These are phyloP conservation scores for Pelargonium nanum DNA, from an alignment of 345 rosid species.

Conservation along the genomic window DNA sequence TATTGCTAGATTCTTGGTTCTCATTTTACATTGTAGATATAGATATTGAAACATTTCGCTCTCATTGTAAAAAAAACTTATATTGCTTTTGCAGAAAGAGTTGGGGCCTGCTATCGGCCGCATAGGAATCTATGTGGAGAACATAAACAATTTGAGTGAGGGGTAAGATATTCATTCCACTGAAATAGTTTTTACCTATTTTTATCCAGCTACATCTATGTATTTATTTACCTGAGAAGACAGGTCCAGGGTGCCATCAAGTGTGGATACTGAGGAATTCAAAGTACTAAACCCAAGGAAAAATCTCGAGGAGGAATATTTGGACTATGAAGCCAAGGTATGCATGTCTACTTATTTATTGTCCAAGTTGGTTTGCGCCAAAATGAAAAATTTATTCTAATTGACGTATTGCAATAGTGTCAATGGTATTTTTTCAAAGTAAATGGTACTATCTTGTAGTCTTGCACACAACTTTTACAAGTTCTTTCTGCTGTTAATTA, in stretches of 20 bases:
- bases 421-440: too few species aligned
- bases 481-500: not conserved
- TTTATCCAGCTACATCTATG: conserved; percentile 11
- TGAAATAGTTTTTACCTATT: conserved; percentile 8
- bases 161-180: conserved; percentile 33
- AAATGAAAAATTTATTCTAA: too few species aligned
- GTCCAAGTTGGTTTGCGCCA: not conserved
- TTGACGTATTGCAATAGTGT: too few species aligned
- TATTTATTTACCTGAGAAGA: conserved; percentile 9
- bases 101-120: conserved; percentile 62
- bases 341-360: not conserved
- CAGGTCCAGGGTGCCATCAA: conserved; percentile 49
- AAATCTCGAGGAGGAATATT: conserved; percentile 83
- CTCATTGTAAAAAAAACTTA: not conserved
- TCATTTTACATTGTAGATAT: not conserved
- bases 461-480: not conserved
- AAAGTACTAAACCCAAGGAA: conserved; percentile 58
- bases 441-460: not conserved
- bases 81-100: conserved; percentile 44
- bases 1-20: conserved; percentile 5
- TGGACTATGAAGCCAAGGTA: conserved; percentile 86
- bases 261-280: conserved; percentile 32
- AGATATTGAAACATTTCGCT: not conserved
- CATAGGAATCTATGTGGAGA: conserved; percentile 72
- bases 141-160: conserved; percentile 58